Evolutionary conservation across 768 basidiomycete genomes (phyloP), one percentile per base, ranked within the genome.

Genomic region (Rhodocollybia butyracea): DNA sequence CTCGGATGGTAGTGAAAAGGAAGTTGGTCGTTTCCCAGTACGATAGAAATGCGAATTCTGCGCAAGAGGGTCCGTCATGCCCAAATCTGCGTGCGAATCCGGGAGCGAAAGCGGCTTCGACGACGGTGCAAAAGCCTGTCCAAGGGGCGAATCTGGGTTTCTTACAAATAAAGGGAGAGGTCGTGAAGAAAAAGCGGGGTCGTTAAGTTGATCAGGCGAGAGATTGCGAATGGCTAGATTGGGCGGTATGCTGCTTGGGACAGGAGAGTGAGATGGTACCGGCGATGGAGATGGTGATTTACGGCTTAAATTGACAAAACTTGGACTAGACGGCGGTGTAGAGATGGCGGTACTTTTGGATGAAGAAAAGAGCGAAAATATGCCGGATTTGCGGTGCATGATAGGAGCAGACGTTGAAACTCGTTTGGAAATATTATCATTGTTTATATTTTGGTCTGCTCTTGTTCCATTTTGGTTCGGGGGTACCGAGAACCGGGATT

Each of bases 141-240:
- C 26, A n/a, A 19, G 32, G 26, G 32, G 31, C 5, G 8, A 19
- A 27, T 51, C 34, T 15, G 60, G 47, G 21, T 57, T 55, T 17
- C 47, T 36, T 29, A 46, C 43, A 50, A 45, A 43, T 12, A 70
- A 74, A 3, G 72, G 62, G 10, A 50, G 48, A 17, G 83, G 84
- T 69, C 83, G 77, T 51, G 76, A 60, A 59, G 83, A 83, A 71
- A 85, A 85, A 0, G 83, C 83, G 47, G 82, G 83, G 60, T 82
- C 80, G 61, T 79, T 73, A 51, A 75, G 72, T 3, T 76, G 24
- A 5, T 69, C 58, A 63, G 51, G 57, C 19, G 70, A 48, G 30
- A 50, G 34, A 24, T 39, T 50, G 19, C 46, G 46, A 26, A 56
- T 56, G 38, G 46, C 46, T 26, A 54, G 34, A 48, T 47, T 56